phyloP scores from a whole-genome alignment of 352 stramenopile genomes.

The Pythium inflatum region DNA sequence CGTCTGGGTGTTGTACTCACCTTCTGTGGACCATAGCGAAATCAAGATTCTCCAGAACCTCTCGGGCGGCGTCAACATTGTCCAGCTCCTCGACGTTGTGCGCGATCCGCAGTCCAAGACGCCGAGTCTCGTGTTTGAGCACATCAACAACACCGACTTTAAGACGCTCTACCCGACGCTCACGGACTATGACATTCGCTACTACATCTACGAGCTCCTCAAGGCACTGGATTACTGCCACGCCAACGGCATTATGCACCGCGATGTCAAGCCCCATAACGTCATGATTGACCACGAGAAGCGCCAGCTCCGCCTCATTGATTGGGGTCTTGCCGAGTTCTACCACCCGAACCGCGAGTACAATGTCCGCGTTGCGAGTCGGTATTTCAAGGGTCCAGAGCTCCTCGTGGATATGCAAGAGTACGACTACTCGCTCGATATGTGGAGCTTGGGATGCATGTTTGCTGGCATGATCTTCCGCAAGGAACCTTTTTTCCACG shows the following conservation, averaged over 20 bases:
- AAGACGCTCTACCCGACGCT: slow-evolving; percentile 99
- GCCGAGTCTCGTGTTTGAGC: slow-evolving; percentile 97
- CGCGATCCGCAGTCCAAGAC: slow-evolving; percentile 98
- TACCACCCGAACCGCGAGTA: slow-evolving; percentile 98
- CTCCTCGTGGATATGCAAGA: slow-evolving; percentile 99
- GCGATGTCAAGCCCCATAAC: slow-evolving; percentile 99
- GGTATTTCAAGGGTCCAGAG: slow-evolving; percentile 99
- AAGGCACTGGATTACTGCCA: slow-evolving; percentile 99
- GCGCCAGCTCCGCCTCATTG: slow-evolving; percentile 97
- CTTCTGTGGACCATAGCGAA: slow-evolving; percentile 84
- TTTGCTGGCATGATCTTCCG: slow-evolving; percentile 99
- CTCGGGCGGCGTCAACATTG: slow-evolving; percentile 98
- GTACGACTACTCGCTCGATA: slow-evolving; percentile 99
- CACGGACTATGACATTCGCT: slow-evolving; percentile 98
- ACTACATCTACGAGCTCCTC: slow-evolving; percentile 98
- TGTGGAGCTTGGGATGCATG: slow-evolving; percentile 99
- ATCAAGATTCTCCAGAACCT: slow-evolving; percentile 99
- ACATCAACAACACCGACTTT: slow-evolving; percentile 99
- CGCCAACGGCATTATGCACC: slow-evolving; percentile 99
- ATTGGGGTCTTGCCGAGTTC: slow-evolving; percentile 99
- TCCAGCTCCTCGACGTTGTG: slow-evolving; percentile 98
- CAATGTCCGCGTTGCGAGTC: slow-evolving; percentile 98
- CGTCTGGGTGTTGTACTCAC: no score
- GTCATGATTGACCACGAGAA: slow-evolving; percentile 99
- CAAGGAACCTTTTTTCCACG: slow-evolving; percentile 99